These are phyloP conservation scores for Medicago lupulina DNA, from an alignment of 306 rosid genomes.

Conservation along the genomic window DNA sequence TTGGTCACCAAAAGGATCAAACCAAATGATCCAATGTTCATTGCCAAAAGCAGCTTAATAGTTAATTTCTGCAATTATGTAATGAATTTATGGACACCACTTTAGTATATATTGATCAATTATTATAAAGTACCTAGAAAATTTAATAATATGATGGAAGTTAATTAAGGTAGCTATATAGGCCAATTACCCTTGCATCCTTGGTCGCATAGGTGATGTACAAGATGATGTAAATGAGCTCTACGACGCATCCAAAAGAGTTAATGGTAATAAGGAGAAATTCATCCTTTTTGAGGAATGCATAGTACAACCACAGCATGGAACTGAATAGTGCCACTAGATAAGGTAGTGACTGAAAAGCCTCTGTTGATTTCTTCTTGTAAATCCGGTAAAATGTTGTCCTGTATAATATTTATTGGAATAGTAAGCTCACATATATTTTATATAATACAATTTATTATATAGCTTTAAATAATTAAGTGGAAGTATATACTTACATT, in stretches of 20 bases:
- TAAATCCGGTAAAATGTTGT: slow-evolving; percentile 75
- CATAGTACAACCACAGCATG: slow-evolving; percentile 82
- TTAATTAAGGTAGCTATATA: neutral
- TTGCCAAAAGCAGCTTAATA: slow-evolving; percentile 52
- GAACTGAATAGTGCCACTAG: slow-evolving; percentile 81
- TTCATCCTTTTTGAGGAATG: slow-evolving; percentile 58
- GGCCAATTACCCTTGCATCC: slow-evolving; percentile 48
- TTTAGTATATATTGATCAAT: neutral
- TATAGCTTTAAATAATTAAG: neutral
- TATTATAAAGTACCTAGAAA: neutral
- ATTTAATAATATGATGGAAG: neutral
- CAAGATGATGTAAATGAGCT: slow-evolving; percentile 63
- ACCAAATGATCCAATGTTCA: slow-evolving; percentile 67
- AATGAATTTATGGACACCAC: neutral
- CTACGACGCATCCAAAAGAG: slow-evolving; percentile 70
- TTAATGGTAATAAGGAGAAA: slow-evolving; percentile 83
- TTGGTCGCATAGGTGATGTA: slow-evolving; percentile 61
- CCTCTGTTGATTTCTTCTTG: slow-evolving; percentile 75
- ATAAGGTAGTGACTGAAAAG: slow-evolving; percentile 83
- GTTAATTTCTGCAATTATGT: slow-evolving; percentile 57
- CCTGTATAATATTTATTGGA: slow-evolving; percentile 44
- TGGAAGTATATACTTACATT: slow-evolving; percentile 57
- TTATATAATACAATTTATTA: neutral
- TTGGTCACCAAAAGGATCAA: slow-evolving; percentile 52
- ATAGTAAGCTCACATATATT: neutral